Evolutionary conservation across 1,284 basidiomycete species (phyloP), one percentile per base, ranked within the genome.

Genomic region (Neolentinus lepideus): DNA sequence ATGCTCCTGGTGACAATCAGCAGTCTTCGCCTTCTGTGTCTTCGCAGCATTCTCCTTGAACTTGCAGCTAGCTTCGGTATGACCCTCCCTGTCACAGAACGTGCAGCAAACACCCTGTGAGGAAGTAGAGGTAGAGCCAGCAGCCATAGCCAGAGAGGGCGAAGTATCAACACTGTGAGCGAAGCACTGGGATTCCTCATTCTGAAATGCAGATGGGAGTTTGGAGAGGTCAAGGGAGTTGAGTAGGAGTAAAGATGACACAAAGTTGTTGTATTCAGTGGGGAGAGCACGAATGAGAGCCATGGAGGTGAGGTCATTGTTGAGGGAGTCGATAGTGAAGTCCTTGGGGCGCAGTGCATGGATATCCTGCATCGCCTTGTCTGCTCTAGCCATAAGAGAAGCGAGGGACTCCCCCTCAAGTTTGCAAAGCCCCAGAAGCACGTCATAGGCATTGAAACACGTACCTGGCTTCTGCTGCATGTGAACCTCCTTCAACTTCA

Each of bases 321-420:
- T 65, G n/a, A 70, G 52, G 2, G 56, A 51, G 1, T 55, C 54
- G 8, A 71, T 31, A 31, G 60, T 61, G 60, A 64, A 66, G 27
- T 22, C 45, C 2, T 26, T 14, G 16, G 65, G 63, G 24, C 60
- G 58, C 11, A 71, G 63, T 11, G 66, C 55, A 31, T 69, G 50
- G 53, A 71, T 65, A 22, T 48, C 54, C n/a, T 54, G 31, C 51
- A 69, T 63, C 3, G 59, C 55, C 10, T 58, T 53, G 19, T 68
- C 63, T 19, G 69, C 60, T 31, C 67, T 54, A 22, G 60, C 62
- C 33, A 61, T 60, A 1, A 71, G 60, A 35, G 55, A 46, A 35
- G 56, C 52, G 2, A 74, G 63, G 16, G 62, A 58, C 57, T 72
- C 64, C 19, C 66, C 43, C 9, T 22, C 24, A 12, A 6, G 25